Conservation (phyloP, 768 basidiomycete genomes). For the Strobilomyces dryophilus region DNA sequence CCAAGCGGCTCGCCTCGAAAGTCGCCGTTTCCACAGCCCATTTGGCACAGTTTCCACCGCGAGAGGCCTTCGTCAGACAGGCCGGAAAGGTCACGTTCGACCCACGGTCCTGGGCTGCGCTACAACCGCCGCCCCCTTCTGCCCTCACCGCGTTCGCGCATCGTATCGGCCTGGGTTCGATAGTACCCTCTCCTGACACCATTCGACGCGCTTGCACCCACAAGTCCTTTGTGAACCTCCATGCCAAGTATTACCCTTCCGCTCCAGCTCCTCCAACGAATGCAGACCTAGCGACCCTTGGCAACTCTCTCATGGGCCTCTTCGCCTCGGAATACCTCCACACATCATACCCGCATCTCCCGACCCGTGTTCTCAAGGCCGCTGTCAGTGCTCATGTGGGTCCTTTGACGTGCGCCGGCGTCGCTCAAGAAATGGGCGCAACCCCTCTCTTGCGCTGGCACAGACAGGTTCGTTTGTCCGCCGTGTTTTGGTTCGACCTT, state of each 20-base stretch:
- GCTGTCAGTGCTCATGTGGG: conserved; percentile 93
- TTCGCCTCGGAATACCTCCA: conserved; percentile 84
- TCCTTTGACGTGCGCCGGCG: conserved; percentile 72
- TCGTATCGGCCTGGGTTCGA: conserved; percentile 63
- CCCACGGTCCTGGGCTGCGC: conserved; percentile 61
- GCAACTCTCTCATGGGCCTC: conserved; percentile 86
- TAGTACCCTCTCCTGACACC: conserved; percentile 49
- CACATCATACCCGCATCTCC: conserved; percentile 81
- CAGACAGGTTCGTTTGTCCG: conserved; percentile 48
- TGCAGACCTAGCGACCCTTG: conserved; percentile 67
- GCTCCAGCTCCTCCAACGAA: conserved; percentile 61
- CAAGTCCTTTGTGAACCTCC: conserved; percentile 57
- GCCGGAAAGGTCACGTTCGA: conserved; percentile 48
- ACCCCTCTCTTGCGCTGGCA: conserved; percentile 78
- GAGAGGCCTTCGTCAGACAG: conserved; percentile 41
- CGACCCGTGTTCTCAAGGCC: conserved; percentile 86
- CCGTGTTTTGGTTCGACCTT: neutral
- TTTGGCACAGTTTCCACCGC: conserved; percentile 58
- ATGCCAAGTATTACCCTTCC: conserved; percentile 53
- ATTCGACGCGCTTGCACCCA: conserved; percentile 80
- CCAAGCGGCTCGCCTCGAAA: conserved; percentile 48
- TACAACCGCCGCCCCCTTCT: conserved; percentile 68
- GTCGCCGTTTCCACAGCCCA: conserved; percentile 53
- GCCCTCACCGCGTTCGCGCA: conserved; percentile 75
- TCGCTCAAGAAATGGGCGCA: conserved; percentile 85